Percentiles rank a stretch among this genome's conserved stretches.
These are phyloP conservation scores for Sporothrix luriei DNA, from an alignment of 2,329 filamentous ascomycete species.

Conservation along the genomic window DNA sequence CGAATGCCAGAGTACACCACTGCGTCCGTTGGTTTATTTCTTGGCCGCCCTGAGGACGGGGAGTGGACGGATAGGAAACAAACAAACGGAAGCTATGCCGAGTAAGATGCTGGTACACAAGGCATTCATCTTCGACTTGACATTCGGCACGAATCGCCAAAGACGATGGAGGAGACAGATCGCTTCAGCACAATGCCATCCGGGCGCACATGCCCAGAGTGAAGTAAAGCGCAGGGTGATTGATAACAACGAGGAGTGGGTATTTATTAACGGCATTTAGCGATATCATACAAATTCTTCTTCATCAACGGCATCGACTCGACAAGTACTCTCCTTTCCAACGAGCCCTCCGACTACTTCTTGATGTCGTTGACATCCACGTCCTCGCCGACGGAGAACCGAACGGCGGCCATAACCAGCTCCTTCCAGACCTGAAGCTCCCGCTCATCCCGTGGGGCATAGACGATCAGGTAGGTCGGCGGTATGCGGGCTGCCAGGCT, in stretches of 20 bases:
- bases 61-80: neutral
- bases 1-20: neutral
- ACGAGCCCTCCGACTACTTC: neutral
- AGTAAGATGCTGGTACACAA: no score
- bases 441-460: slow-evolving; percentile 45
- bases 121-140: no score
- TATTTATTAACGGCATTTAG: neutral
- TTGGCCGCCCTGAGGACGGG: neutral
- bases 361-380: slow-evolving; percentile 23
- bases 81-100: neutral
- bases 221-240: neutral
- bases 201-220: no score
- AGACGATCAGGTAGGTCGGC: slow-evolving; percentile 47
- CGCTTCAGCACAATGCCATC: no score
- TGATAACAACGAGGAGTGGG: neutral
- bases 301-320: neutral
- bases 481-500: slow-evolving; percentile 39
- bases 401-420: slow-evolving; percentile 36
- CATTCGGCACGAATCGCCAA: no score
- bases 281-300: neutral
- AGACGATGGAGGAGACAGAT: no score
- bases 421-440: slow-evolving; percentile 44
- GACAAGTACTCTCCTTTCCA: neutral
- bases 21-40: neutral
- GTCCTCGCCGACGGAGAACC: slow-evolving; percentile 25